A percentile compares a stretch with the other conserved stretches of the same genome.
Evolutionary conservation across 106 monocot genomes (phyloP).

Genomic region (Dioscorea dumetorum): DNA sequence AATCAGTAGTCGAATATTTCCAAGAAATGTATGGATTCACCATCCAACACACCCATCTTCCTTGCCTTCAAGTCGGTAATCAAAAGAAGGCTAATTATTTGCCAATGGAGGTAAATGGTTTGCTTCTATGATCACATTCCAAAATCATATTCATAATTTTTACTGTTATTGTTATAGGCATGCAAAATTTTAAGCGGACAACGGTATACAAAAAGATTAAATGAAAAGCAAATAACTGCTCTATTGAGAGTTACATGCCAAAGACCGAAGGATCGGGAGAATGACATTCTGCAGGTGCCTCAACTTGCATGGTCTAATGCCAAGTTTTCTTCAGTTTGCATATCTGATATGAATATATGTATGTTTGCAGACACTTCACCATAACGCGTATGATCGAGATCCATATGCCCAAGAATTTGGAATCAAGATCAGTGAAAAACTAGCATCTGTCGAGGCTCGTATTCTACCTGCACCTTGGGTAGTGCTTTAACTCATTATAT

Average conservation of each 20-base stretch:
- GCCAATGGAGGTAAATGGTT: conserved; percentile 62
- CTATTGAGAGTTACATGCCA: conserved; percentile 50
- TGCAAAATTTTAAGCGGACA: conserved; percentile 53
- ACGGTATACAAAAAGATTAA: conserved; percentile 52
- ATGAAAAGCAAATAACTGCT: conserved; percentile 51
- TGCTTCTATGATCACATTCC: background rate
- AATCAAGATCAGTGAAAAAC: conserved; percentile 44
- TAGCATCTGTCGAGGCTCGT: conserved; percentile 51
- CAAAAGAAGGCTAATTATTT: conserved; percentile 57
- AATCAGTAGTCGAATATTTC: conserved; percentile 62
- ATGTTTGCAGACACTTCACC: conserved; percentile 31
- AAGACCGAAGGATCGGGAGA: conserved; percentile 44
- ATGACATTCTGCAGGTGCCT: conserved; percentile 38
- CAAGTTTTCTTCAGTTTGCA: too few relatives aligned
- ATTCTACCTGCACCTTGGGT: conserved; percentile 61
- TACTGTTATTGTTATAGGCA: conserved; percentile 18
- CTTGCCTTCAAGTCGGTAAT: conserved; percentile 68
- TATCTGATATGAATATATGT: background rate
- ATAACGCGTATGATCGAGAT: conserved; percentile 44
- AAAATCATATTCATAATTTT: background rate
- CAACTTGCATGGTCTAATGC: too few relatives aligned
- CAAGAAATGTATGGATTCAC: conserved; percentile 52
- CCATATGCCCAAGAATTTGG: conserved; percentile 62
- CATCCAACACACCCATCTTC: conserved; percentile 44
- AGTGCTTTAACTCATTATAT: background rate